phyloP scores from a whole-genome alignment of 2,329 filamentous ascomycete species.

The Phyllosticta paracitricarpa region DNA sequence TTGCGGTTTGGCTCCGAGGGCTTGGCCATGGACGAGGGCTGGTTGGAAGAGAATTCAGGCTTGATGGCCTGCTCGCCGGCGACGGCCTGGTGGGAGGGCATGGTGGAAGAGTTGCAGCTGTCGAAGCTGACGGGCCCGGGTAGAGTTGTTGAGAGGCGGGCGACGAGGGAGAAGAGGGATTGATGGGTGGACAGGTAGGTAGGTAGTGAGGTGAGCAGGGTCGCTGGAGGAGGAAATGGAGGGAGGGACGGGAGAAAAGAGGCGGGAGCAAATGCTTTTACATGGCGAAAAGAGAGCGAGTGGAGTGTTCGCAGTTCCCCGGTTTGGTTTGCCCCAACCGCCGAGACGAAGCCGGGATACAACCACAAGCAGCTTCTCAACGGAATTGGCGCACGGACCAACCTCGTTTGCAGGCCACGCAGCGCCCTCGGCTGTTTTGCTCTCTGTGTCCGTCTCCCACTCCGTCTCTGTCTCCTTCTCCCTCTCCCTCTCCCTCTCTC shows the following conservation, averaged over 20 bases:
- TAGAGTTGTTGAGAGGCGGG: not conserved
- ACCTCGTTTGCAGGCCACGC: not conserved
- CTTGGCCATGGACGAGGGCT: constrained; percentile 38
- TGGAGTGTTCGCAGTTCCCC: constrained; percentile 3
- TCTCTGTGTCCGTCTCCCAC: no score
- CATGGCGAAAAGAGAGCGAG: constrained; percentile 4
- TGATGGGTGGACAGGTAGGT: not conserved
- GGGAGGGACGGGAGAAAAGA: constrained; percentile 16
- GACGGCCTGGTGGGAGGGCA: constrained; percentile 44
- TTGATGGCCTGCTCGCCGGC: constrained; percentile 39
- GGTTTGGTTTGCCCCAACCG: constrained; percentile 9
- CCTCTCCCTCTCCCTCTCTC: no score
- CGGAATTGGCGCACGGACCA: constrained; percentile 9
- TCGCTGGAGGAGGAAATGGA: constrained; percentile 8
- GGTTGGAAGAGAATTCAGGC: constrained; percentile 35
- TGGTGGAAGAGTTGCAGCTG: constrained; percentile 16
- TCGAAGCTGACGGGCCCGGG: not conserved
- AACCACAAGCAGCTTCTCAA: not conserved
- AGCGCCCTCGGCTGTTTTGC: no score
- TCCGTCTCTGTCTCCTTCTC: no score
- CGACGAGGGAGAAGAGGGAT: not conserved
- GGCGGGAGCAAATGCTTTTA: constrained; percentile 13
- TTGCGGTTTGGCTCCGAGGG: constrained; percentile 43
- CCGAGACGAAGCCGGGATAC: constrained; percentile 1
- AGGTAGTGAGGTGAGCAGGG: not conserved